These are phyloP conservation scores for Trichothecium roseum DNA, from an alignment of 2,329 filamentous ascomycete species.

Conservation along the genomic window DNA sequence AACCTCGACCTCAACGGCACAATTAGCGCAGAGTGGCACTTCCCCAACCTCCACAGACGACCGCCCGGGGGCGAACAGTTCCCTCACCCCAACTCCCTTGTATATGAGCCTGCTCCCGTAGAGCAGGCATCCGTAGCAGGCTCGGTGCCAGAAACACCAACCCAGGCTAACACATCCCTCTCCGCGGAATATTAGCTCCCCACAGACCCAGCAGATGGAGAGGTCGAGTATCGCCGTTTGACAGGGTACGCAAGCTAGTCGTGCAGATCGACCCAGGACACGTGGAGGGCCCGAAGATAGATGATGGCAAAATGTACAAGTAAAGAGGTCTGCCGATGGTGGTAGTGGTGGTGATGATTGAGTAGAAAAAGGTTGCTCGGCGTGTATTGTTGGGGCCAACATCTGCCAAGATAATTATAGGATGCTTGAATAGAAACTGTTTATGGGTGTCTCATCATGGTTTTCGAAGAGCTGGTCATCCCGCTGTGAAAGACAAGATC, in stretches of 20 bases:
- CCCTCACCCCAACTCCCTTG: conserved; percentile 20
- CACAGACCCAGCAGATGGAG: conserved; percentile 48
- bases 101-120: conserved; percentile 32
- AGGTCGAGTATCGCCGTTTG: conserved; percentile 37
- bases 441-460: too few relatives aligned
- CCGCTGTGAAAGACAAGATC: too few relatives aligned
- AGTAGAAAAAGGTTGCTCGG: conserved; percentile 2
- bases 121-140: conserved; percentile 45
- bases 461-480: too few relatives aligned
- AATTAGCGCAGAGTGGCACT: conserved; percentile 39
- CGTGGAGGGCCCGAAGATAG: conserved; percentile 22
- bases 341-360: neutral
- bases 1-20: conserved; percentile 28
- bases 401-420: neutral
- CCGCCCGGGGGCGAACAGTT: conserved; percentile 17
- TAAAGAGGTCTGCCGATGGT: conserved; percentile 23
- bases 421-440: too few relatives aligned
- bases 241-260: conserved; percentile 39
- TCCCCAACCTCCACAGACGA: conserved; percentile 29
- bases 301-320: conserved; percentile 47
- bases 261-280: conserved; percentile 33
- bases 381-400: neutral
- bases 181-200: conserved; percentile 40
- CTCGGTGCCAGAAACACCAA: conserved; percentile 50
- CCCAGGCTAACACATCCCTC: conserved; percentile 48